Base-by-base conservation (phyloP, 23 red algal genomes). In the Agarophyton chilense region DNA sequence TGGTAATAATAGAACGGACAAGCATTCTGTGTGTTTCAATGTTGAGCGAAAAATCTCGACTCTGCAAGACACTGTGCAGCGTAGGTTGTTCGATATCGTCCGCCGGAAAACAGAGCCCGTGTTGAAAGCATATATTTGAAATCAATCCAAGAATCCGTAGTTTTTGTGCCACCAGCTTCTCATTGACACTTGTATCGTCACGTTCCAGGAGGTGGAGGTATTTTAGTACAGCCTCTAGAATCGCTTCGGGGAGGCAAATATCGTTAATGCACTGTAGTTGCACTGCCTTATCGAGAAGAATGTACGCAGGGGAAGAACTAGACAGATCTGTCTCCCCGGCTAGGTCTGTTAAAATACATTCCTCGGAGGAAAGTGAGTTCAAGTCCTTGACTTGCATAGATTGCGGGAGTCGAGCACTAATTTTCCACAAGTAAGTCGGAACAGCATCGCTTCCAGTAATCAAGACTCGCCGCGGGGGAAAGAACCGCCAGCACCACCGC, bases 401-500 rank as follows among this genome's bases (percentile, higher is more conserved):
- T 17, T 29, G 40, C 33, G 40, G 2, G 17, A 18, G 3, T 46
- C 22, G 39, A 24, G 68, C 21, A 25, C 68, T 40, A 24, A 74
- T 74, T 74, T 39, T 25, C 68, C 68, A 74, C 16, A 74, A 25
- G 33, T 74, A 74, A 3, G 47, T 1, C 14, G 68, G 68, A 24
- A 74, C 19, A 10, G 43, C n/a, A 29, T 49, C 68, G 24, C 19
- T 24, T 46, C 0, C 33, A 74, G 40, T 2, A 24, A 24, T 74
- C 39, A 74, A 24, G 18, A 47, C 43, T 33, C 10, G 21, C 47
- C 68, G 68, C 33, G 68, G 68, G 36, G 68, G 68, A 47, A 49
- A 74, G 68, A 74, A 74, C 4, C 68, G 38, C 68, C 68, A 74
- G 34, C 68, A 74, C 68, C 68, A 74, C 21, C 43, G 45, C 41